phyloP scores from a whole-genome alignment of 768 basidiomycete genomes.

The Suillus plorans region DNA sequence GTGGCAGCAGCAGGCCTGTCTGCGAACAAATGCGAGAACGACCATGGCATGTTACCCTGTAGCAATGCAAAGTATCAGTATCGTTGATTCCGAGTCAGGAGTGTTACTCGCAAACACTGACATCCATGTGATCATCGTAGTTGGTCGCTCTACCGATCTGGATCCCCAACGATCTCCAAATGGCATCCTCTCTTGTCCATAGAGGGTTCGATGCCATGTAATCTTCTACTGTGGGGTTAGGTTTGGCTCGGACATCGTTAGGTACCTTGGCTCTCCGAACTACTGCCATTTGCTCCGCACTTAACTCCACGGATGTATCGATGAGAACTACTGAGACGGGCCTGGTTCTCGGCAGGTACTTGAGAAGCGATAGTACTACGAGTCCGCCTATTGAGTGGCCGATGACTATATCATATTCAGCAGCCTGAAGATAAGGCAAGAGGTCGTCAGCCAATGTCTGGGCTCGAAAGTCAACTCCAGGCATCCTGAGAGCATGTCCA shows the following conservation, averaged over 20 bases:
- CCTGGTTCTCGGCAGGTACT: slow-evolving; percentile 12
- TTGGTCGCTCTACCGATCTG: slow-evolving; percentile 5
- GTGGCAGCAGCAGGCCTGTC: slow-evolving; percentile 5
- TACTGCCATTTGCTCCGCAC: not conserved
- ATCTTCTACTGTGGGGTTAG: not conserved
- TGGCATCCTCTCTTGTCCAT: slow-evolving; percentile 1
- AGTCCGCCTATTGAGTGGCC: slow-evolving; percentile 23
- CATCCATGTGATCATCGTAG: slow-evolving; percentile 5
- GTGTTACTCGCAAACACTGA: not conserved
- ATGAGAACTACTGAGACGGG: slow-evolving; percentile 15
- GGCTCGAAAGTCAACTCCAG: not conserved
- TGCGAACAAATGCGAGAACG: slow-evolving; percentile 13
- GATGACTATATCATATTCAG: slow-evolving; percentile 11
- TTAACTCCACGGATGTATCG: slow-evolving; percentile 15
- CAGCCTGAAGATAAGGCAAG: slow-evolving; percentile 4
- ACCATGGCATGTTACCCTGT: slow-evolving; percentile 19
- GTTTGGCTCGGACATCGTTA: not conserved
- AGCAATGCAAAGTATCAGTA: not conserved
- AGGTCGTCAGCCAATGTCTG: slow-evolving; percentile 5
- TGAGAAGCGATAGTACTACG: slow-evolving; percentile 14
- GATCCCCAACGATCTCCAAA: slow-evolving; percentile 11
- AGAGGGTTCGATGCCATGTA: slow-evolving; percentile 11
- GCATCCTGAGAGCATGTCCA: slow-evolving; percentile 17
- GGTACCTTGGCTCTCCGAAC: not conserved
- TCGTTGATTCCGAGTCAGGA: not conserved